A percentile compares a stretch with the other conserved stretches of the same genome.
Evolutionary conservation across 768 basidiomycete genomes (phyloP).

Genomic region (Clitopilus hobsonii): DNA sequence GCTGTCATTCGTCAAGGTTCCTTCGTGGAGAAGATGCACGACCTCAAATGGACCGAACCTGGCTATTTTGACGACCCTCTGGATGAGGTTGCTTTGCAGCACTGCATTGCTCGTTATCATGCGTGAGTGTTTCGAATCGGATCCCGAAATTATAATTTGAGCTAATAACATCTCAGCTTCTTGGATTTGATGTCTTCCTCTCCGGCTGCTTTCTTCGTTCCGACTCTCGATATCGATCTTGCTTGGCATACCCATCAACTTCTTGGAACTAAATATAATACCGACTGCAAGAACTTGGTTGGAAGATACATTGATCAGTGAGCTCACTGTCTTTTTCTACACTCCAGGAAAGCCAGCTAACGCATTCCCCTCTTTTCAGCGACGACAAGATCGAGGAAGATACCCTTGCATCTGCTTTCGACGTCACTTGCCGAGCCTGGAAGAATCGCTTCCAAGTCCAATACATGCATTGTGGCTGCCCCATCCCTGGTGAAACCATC

Average conservation of each 20-base stretch:
- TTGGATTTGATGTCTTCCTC: constrained; percentile 41
- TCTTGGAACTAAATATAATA: constrained; percentile 32
- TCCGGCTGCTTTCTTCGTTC: constrained; percentile 34
- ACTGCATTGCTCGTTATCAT: constrained; percentile 53
- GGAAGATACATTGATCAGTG: constrained; percentile 45
- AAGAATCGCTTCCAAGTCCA: constrained; percentile 37
- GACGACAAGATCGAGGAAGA: constrained; percentile 24
- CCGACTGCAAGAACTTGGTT: constrained; percentile 32
- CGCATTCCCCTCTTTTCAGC: constrained; percentile 16
- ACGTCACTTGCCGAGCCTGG: constrained; percentile 22
- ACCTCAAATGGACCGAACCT: constrained; percentile 45
- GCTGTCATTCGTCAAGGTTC: constrained; percentile 44
- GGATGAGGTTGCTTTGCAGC: constrained; percentile 38
- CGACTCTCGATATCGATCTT: constrained; percentile 61
- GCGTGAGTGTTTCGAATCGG: constrained; percentile 27
- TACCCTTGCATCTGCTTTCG: constrained; percentile 19
- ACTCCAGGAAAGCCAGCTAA: neutral
- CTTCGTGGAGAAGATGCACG: constrained; percentile 47
- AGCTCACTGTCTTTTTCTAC: constrained; percentile 12
- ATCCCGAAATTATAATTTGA: neutral
- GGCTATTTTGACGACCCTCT: constrained; percentile 31
- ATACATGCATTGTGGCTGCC: constrained; percentile 55
- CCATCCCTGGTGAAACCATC: constrained; percentile 36
- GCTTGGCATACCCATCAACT: constrained; percentile 68
- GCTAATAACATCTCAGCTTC: constrained; percentile 23